Evolutionary conservation across 257 asterid genomes (phyloP), one percentile per base, ranked within the genome.

Genomic region (Rehmannia glutinosa): DNA sequence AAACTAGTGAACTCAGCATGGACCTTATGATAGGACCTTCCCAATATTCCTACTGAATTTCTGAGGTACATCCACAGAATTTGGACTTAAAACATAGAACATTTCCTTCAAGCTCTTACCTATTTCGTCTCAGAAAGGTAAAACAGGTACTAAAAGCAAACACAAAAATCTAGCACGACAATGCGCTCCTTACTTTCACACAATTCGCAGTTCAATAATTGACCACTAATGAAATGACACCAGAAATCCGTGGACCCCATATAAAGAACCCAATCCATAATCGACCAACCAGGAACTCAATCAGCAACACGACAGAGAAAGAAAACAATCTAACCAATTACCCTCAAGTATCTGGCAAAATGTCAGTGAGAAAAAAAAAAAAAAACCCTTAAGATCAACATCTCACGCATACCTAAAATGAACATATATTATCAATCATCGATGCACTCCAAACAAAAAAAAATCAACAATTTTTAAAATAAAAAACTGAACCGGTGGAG

Each of bases 401-500:
- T 9, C 52, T 27, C 35, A 32, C 52, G 9, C 64, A 50, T 8
- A 41, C 39, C 27, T 35, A 38, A 72, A 57, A 30, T 17, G 28
- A 54, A 63, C 62, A 66, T 0, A 52, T 10, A 58, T 20, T 32
- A 67, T 5, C 51, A 30, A 72, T 17, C 15, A 71, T 47, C 59
- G 35, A 56, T 51, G n/a, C 13, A 15, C 56, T 6, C 57, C 32
- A 6, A 41, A 47, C 27, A 67, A 9, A 30, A 17, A 50, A 19
- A 45, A 21, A 54, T 13, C 7, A 55, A 2, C 20, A 46, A 59
- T 2, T 28, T 0, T 6, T 6, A 38, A 21, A 8, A 20, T 12
- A 66, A 7, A 45, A 28, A 50, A 11, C 2, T 2, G 64, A 71
- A 92, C 98, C 97, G 87, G 98, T 9, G 98, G 92, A 75, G 97